Evolutionary conservation across 75 land plant genomes (phyloP), one percentile per base, ranked within the genome.

Genomic region (Ceratopteris richardii): DNA sequence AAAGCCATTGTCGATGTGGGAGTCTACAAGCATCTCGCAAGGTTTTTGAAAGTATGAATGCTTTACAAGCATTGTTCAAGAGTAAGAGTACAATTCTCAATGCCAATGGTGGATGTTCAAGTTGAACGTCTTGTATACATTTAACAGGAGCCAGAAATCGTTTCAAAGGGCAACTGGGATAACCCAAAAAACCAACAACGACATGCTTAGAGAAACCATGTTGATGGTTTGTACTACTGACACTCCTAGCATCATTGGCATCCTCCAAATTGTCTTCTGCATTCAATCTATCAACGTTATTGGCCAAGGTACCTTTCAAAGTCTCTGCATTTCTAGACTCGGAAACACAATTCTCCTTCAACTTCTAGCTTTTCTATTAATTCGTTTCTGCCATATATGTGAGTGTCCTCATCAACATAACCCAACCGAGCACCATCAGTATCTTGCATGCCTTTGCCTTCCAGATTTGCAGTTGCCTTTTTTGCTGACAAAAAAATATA

Each of bases 401-500:
- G 81, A 7, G 72, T 63, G 30, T 85, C 87, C 31, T 71, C 56
- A 63, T 66, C 69, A 17, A 51, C 72, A 29, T 51, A 58, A 0
- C 30, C 53, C 25, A 27, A 41, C 31, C 40, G 36, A 60, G 63
- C 54, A 51, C 56, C 19, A 10, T 39, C 17, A 2, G 20, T 19
- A 31, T 57, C 55, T 55, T 51, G n/a, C 33, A 46, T 31, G 12
- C 44, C 68, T 23, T 83, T 81, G 7, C 88, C 88, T 43, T 94
- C 96, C 3, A 86, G 67, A 67, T 62, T 48, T 27, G 80, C 87
- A 59, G 81, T 65, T 52, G 96, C 96, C 69, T 80, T 82, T 61
- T 93, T 93, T 26, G 98, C 98, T 57, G 98, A 93, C 98, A 96
- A 93, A 65, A 93, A 93, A 26, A 83, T 1, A 56, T 63, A 89